phyloP scores from a whole-genome alignment of 73 alveolate species.

The Vitrella brassicaformis region DNA sequence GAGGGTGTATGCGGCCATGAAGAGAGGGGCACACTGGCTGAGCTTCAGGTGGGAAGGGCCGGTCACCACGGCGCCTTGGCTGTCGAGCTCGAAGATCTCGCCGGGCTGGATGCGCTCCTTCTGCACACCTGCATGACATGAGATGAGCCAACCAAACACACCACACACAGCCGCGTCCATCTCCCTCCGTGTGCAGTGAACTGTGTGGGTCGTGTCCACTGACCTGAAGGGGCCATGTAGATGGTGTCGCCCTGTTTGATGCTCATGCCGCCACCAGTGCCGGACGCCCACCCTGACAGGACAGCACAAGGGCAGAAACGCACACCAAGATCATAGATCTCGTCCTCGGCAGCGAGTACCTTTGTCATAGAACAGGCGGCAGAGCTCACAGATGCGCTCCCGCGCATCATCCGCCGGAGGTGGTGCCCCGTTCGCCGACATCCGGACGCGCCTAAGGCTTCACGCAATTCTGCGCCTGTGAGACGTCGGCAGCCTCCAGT shows the following conservation, averaged over 20 bases:
- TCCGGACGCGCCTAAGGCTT: no score
- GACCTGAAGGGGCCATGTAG: neutral
- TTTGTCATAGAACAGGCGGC: neutral
- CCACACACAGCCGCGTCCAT: no score
- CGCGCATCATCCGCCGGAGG: no score
- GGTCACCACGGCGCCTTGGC: no score
- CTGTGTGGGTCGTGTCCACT: no score
- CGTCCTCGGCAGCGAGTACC: neutral
- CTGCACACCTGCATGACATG: no score
- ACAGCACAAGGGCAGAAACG: neutral
- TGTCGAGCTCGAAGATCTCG: neutral
- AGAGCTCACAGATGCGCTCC: neutral
- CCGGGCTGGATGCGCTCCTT: neutral
- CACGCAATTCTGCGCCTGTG: no score
- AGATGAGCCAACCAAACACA: no score
- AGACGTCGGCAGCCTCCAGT: no score
- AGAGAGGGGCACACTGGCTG: slow-evolving; percentile 16
- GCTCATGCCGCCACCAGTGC: neutral
- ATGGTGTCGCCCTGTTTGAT: neutral
- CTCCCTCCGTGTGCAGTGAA: no score
- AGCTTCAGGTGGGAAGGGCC: no score
- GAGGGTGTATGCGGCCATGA: slow-evolving; percentile 8
- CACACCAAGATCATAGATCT: neutral
- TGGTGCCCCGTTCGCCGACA: no score
- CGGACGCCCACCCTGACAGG: neutral